These are phyloP conservation scores for Dalbergia cultrata DNA, from an alignment of 306 rosid species.

Conservation along the genomic window DNA sequence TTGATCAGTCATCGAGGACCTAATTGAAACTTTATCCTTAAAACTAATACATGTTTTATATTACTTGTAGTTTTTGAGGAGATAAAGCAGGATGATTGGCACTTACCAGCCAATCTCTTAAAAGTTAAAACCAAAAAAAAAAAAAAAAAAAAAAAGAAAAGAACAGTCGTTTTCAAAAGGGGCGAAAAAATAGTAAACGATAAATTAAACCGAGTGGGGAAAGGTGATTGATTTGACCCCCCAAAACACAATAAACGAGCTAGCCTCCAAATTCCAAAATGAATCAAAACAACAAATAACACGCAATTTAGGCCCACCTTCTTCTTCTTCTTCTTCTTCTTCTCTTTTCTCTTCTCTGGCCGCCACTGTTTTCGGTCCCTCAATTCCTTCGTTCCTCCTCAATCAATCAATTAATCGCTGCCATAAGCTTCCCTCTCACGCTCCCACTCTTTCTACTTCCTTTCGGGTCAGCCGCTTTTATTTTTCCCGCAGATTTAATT, in stretches of 20 bases:
- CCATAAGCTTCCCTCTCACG: neutral
- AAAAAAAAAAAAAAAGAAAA: too few relatives aligned
- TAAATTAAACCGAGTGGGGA: neutral
- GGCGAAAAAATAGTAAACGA: too few relatives aligned
- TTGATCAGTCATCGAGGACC: too few relatives aligned
- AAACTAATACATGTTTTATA: too few relatives aligned
- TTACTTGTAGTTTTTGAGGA: too few relatives aligned
- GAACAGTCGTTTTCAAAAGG: too few relatives aligned
- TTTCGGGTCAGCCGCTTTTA: neutral
- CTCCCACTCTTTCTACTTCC: neutral
- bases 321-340: neutral
- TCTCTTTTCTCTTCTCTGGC: neutral
- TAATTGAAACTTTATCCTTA: too few relatives aligned
- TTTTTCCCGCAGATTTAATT: neutral
- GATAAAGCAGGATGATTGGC: too few relatives aligned
- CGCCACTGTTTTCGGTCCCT: neutral
- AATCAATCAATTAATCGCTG: neutral
- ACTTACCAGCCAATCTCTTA: too few relatives aligned
- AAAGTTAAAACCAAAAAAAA: too few relatives aligned
- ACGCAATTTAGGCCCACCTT: neutral
- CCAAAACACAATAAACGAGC: neutral
- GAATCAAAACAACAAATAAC: neutral
- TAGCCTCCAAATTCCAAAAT: neutral
- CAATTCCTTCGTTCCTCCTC: neutral
- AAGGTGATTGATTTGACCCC: neutral